Conservation (phyloP, 129 eudicot genomes). For the Glebionis coronaria region DNA sequence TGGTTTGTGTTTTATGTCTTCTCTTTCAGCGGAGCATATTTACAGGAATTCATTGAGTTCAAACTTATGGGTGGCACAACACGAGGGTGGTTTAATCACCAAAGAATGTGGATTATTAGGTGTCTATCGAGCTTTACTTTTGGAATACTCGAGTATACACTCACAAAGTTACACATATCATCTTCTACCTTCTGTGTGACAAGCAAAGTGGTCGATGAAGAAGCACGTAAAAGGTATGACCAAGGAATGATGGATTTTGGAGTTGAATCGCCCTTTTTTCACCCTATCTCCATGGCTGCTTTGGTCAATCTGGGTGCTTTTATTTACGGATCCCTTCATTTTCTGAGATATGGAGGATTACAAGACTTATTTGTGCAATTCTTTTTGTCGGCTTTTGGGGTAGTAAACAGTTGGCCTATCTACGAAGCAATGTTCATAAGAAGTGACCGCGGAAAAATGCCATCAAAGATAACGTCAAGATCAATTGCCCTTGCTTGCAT, state of each 20-base stretch:
- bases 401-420: conserved; percentile 55
- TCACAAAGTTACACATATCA: conserved; percentile 34
- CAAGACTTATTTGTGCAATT: conserved; percentile 36
- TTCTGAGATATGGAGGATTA: conserved; percentile 3
- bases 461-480: conserved; percentile 33
- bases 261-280: conserved; percentile 47
- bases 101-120: conserved; percentile 59
- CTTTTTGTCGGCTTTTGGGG: conserved; percentile 52
- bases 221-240: conserved; percentile 45
- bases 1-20: conserved; percentile 40
- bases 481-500: conserved; percentile 32
- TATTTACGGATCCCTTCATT: conserved; percentile 11
- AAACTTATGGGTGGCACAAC: conserved; percentile 37
- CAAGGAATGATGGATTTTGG: conserved; percentile 58
- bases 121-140: conserved; percentile 37
- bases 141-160: conserved; percentile 33
- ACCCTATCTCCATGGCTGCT: conserved; percentile 43
- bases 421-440: conserved; percentile 60
- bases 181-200: conserved; percentile 40
- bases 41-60: conserved; percentile 50
- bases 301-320: conserved; percentile 28
- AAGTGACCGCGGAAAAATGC: conserved; percentile 52
- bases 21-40: conserved; percentile 47
- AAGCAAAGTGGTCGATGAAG: conserved; percentile 43
- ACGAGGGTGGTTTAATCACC: conserved; percentile 55